These are phyloP conservation scores for Termitomyces sp. DNA, from an alignment of 768 basidiomycete genomes.

Conservation along the genomic window DNA sequence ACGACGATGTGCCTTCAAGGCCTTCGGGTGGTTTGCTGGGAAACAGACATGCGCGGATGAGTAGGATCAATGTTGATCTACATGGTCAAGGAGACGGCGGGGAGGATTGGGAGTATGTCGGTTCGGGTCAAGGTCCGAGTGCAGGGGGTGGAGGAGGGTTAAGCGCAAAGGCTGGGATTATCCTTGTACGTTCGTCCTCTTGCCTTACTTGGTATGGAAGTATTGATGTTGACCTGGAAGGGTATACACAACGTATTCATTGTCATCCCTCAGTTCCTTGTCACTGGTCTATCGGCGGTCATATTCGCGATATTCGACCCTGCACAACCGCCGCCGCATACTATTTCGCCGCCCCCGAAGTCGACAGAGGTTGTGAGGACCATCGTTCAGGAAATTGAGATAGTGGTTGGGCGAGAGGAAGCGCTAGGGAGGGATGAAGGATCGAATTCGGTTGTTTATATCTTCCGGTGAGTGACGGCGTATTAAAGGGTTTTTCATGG, in stretches of 20 bases:
- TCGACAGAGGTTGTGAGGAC: slow-evolving; percentile 3
- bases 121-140: neutral
- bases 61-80: slow-evolving; percentile 35
- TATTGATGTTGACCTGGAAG: slow-evolving; percentile 28
- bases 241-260: slow-evolving; percentile 95
- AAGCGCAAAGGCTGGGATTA: slow-evolving; percentile 84
- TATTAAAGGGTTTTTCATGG: neutral
- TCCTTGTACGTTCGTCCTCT: slow-evolving; percentile 50
- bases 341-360: slow-evolving; percentile 3
- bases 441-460: slow-evolving; percentile 72
- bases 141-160: slow-evolving; percentile 24
- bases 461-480: slow-evolving; percentile 60
- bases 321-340: slow-evolving; percentile 26
- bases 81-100: slow-evolving; percentile 11
- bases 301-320: slow-evolving; percentile 87
- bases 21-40: slow-evolving; percentile 23
- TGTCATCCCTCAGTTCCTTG: slow-evolving; percentile 91
- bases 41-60: slow-evolving; percentile 44
- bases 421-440: slow-evolving; percentile 17
- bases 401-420: slow-evolving; percentile 11
- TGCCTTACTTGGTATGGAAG: neutral
- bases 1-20: slow-evolving; percentile 8
- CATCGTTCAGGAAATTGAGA: neutral
- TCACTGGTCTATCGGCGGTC: slow-evolving; percentile 79
- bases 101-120: slow-evolving; percentile 24